These are phyloP conservation scores for Amanita rubescens DNA, from an alignment of 768 basidiomycete genomes.

Conservation along the genomic window DNA sequence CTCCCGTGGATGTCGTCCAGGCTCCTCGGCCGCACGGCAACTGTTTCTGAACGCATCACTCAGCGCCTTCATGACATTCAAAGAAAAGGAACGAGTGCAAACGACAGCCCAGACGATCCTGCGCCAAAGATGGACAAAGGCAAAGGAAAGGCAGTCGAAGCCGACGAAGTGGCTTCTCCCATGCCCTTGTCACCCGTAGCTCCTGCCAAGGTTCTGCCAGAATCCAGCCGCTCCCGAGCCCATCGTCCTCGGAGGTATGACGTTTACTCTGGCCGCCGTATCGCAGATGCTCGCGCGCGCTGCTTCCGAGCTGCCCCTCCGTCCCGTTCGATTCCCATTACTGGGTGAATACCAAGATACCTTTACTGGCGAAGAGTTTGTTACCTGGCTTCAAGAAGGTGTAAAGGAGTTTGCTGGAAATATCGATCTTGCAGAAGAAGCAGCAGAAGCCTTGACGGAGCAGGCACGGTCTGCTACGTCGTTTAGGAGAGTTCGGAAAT, in stretches of 20 bases:
- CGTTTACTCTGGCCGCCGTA: constrained; percentile 55
- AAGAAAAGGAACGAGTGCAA: constrained; percentile 39
- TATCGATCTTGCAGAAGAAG: constrained; percentile 74
- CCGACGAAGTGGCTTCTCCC: constrained; percentile 39
- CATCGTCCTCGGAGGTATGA: constrained; percentile 70
- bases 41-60: constrained; percentile 82
- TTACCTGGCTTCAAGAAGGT: constrained; percentile 72
- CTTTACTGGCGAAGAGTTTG: constrained; percentile 87
- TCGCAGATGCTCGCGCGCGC: constrained; percentile 68
- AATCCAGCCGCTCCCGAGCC: constrained; percentile 35
- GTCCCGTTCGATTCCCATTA: constrained; percentile 67
- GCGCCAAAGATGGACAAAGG: constrained; percentile 74
- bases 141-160: constrained; percentile 59
- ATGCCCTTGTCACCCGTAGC: constrained; percentile 57
- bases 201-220: constrained; percentile 38
- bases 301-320: constrained; percentile 60
- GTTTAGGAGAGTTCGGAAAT: constrained; percentile 80
- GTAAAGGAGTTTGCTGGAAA: constrained; percentile 73
- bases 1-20: constrained; percentile 46
- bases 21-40: constrained; percentile 61
- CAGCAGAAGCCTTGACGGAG: constrained; percentile 54
- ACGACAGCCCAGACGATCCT: constrained; percentile 27
- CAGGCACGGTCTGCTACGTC: constrained; percentile 55
- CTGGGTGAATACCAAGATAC: constrained; percentile 81
- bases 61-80: constrained; percentile 78